A percentile compares a stretch with the other conserved stretches of the same genome.
Evolutionary conservation across 108 stramenopile genomes (phyloP).

Genomic region (Poteriospumella lacustris): DNA sequence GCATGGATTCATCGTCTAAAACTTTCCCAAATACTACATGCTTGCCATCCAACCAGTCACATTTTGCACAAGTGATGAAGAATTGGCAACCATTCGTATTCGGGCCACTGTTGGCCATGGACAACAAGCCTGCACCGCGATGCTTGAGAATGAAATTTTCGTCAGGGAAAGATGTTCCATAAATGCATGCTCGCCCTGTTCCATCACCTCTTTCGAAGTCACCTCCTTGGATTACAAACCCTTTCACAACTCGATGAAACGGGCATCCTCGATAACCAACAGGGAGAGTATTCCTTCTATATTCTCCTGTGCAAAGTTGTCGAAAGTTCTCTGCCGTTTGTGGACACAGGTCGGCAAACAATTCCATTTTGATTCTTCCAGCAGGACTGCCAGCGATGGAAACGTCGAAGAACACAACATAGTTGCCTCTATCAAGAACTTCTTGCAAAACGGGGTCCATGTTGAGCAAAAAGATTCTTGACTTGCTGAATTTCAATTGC

Average conservation of each 20-base stretch:
- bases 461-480: too few species aligned
- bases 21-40: conserved; percentile 68
- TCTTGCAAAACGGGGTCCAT: conserved; percentile 31
- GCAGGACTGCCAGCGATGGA: conserved; percentile 70
- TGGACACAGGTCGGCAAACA: conserved; percentile 26
- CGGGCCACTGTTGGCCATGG: conserved; percentile 85
- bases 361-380: conserved; percentile 55
- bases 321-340: conserved; percentile 55
- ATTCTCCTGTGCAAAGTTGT: conserved; percentile 79
- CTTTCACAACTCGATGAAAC: conserved; percentile 93
- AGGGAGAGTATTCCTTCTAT: conserved; percentile 53
- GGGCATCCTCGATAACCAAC: conserved; percentile 77
- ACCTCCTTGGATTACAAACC: conserved; percentile 69
- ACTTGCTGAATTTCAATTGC: too few species aligned
- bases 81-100: conserved; percentile 94
- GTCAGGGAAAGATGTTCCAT: conserved; percentile 82
- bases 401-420: conserved; percentile 93
- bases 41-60: conserved; percentile 50
- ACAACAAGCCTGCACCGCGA: conserved; percentile 72
- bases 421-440: conserved; percentile 56
- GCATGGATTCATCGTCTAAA: conserved; percentile 79
- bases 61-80: conserved; percentile 84
- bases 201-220: conserved; percentile 89
- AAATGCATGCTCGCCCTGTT: conserved; percentile 81
- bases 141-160: conserved; percentile 86